Percentiles rank a stretch among this genome's conserved stretches.
Conservation (phyloP, 129 eudicot genomes). For the Artemisia annua region DNA sequence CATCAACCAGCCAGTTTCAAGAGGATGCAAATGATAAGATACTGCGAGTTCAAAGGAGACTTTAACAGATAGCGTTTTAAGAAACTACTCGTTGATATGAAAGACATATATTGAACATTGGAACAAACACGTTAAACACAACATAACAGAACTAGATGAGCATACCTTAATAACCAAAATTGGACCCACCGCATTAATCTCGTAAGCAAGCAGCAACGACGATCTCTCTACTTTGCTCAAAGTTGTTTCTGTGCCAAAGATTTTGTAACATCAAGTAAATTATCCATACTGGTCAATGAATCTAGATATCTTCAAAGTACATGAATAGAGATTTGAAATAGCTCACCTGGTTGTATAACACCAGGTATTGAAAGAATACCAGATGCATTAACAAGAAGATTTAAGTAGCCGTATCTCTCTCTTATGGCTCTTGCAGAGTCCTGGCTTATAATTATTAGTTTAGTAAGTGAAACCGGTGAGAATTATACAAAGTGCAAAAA, state of each 20-base stretch:
- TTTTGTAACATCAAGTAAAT: slow-evolving; percentile 11
- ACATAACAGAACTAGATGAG: slow-evolving; percentile 13
- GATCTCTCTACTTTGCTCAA: slow-evolving; percentile 75
- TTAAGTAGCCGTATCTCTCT: slow-evolving; percentile 67
- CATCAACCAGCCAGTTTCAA: not conserved
- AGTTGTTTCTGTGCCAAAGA: slow-evolving; percentile 80
- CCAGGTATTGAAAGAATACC: slow-evolving; percentile 83
- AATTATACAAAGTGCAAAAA: not conserved
- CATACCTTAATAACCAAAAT: slow-evolving; percentile 81
- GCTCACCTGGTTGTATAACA: slow-evolving; percentile 82
- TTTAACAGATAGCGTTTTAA: no score
- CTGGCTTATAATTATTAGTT: slow-evolving; percentile 38
- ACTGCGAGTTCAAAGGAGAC: no score
- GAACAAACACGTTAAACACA: not conserved
- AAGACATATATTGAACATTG: not conserved
- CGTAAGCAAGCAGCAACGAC: slow-evolving; percentile 80
- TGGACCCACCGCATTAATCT: slow-evolving; percentile 93
- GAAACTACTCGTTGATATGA: not conserved
- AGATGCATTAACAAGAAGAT: slow-evolving; percentile 89
- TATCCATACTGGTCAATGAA: not conserved
- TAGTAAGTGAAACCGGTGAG: not conserved
- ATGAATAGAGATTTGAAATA: not conserved
- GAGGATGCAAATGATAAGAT: no score
- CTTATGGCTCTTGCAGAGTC: slow-evolving; percentile 61
- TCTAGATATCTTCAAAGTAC: not conserved